Evolutionary conservation across 1,284 basidiomycete genomes (phyloP).

Genomic region (Waitea zeae): DNA sequence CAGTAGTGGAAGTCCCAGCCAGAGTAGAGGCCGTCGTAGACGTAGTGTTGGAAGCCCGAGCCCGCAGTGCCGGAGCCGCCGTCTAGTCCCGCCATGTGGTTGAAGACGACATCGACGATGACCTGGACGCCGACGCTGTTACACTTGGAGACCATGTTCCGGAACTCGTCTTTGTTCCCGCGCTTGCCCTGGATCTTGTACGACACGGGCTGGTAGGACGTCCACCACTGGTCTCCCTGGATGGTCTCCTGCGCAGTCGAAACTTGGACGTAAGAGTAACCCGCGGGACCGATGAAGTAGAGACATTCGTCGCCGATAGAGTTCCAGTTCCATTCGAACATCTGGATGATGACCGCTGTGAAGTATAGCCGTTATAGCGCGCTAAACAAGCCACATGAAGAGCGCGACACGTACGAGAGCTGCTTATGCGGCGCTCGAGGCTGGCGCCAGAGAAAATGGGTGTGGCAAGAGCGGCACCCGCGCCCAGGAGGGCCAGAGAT

Average conservation of each 20-base stretch:
- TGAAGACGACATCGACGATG: constrained; percentile 13
- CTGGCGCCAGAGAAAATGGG: too few relatives aligned
- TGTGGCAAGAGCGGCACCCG: too few relatives aligned
- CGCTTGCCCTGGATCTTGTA: constrained; percentile 18
- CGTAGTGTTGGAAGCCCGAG: constrained; percentile 7
- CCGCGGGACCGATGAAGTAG: constrained; percentile 2
- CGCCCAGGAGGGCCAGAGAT: too few relatives aligned
- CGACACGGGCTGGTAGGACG: constrained; percentile 22
- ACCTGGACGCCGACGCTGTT: constrained; percentile 17
- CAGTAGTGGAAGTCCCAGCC: not conserved
- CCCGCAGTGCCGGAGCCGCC: constrained; percentile 1
- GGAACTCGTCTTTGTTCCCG: constrained; percentile 15
- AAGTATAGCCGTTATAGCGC: too few relatives aligned
- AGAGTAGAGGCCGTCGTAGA: constrained; percentile 9
- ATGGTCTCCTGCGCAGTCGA: not conserved
- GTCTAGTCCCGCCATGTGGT: constrained; percentile 13
- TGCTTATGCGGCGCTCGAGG: too few relatives aligned
- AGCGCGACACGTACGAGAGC: too few relatives aligned
- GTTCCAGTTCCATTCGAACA: constrained; percentile 1
- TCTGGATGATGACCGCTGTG: constrained; percentile 2
- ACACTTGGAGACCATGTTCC: constrained; percentile 17
- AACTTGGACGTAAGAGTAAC: constrained; percentile 21
- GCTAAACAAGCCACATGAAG: too few relatives aligned
- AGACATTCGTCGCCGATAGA: constrained; percentile 2
- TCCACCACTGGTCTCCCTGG: constrained; percentile 18